Percentiles rank a stretch among this genome's conserved stretches.
These are phyloP conservation scores for Brassica incana DNA, from an alignment of 345 rosid species.

Conservation along the genomic window DNA sequence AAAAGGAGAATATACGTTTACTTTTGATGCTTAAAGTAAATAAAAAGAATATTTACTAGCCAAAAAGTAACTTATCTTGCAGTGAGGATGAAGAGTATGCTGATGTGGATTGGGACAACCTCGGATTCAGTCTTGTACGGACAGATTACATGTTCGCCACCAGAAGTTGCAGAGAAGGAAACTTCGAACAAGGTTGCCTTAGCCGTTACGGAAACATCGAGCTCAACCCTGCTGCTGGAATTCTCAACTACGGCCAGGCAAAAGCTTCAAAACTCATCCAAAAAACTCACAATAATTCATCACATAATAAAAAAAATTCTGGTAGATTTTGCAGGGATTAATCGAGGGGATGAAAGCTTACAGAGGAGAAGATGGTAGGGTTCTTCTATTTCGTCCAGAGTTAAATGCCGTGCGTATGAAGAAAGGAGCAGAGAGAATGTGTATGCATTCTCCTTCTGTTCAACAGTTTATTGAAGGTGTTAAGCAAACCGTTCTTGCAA, in stretches of 20 bases:
- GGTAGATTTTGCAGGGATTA: conserved; percentile 53
- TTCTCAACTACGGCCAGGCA: conserved; percentile 90
- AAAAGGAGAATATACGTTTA: not conserved
- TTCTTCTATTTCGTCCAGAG: conserved; percentile 77
- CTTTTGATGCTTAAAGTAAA: not conserved
- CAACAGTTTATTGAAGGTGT: conserved; percentile 74
- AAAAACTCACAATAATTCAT: not conserved
- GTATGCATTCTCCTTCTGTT: conserved; percentile 78
- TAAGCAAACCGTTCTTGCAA: conserved; percentile 64
- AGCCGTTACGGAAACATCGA: conserved; percentile 57
- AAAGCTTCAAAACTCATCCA: conserved; percentile 27
- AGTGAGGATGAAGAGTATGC: conserved; percentile 61
- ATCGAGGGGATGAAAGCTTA: conserved; percentile 83
- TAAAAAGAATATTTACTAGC: not conserved
- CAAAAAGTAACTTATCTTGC: not conserved
- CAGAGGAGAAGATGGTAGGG: conserved; percentile 62
- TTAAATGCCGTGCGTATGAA: conserved; percentile 72
- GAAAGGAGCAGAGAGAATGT: conserved; percentile 78
- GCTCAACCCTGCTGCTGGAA: conserved; percentile 79
- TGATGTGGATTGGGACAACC: conserved; percentile 80
- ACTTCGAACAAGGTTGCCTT: conserved; percentile 54
- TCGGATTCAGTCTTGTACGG: conserved; percentile 62
- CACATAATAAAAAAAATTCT: not conserved
- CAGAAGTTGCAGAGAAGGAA: conserved; percentile 49
- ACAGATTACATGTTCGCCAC: conserved; percentile 70